Evolutionary conservation across 179 eudicot genomes (phyloP).

Genomic region (Beta lomatogona): DNA sequence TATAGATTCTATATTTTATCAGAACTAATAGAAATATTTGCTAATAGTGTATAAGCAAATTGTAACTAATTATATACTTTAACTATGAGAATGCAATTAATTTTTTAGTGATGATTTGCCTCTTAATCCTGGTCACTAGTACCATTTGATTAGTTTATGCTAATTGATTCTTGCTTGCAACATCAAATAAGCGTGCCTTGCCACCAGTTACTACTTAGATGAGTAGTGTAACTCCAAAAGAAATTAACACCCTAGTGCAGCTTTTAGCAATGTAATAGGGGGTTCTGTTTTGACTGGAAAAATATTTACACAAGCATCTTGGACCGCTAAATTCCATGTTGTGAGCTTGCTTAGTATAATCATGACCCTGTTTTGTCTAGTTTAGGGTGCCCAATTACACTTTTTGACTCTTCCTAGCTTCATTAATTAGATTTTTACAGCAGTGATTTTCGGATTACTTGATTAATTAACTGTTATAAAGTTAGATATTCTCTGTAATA

Average conservation of each 20-base stretch:
- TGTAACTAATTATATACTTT: too few relatives aligned
- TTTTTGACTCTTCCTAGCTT: conserved; percentile 28
- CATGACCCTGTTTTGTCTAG: conserved; percentile 33
- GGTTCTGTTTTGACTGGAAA: conserved; percentile 18
- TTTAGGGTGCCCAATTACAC: conserved; percentile 27
- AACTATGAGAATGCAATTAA: neutral
- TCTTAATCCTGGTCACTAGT: neutral
- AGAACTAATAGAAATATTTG: too few relatives aligned
- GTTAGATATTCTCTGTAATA: neutral
- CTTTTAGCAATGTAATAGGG: conserved; percentile 11
- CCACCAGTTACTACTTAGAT: conserved; percentile 9
- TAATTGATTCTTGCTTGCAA: neutral
- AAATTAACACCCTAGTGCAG: conserved; percentile 12
- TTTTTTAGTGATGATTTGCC: neutral
- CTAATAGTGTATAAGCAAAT: too few relatives aligned
- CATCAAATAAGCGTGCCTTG: conserved; percentile 9
- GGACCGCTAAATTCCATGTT: conserved; percentile 32
- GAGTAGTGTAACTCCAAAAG: conserved; percentile 17
- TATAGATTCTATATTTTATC: too few relatives aligned
- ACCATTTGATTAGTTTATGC: neutral
- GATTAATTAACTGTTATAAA: conserved; percentile 1
- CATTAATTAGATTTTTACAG: conserved; percentile 5
- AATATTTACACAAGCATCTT: conserved; percentile 27
- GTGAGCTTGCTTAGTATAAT: conserved; percentile 23
- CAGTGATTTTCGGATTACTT: conserved; percentile 12